Evolutionary conservation across 2,329 filamentous ascomycete species (phyloP).

Genomic region (Elsinoe batatas): DNA sequence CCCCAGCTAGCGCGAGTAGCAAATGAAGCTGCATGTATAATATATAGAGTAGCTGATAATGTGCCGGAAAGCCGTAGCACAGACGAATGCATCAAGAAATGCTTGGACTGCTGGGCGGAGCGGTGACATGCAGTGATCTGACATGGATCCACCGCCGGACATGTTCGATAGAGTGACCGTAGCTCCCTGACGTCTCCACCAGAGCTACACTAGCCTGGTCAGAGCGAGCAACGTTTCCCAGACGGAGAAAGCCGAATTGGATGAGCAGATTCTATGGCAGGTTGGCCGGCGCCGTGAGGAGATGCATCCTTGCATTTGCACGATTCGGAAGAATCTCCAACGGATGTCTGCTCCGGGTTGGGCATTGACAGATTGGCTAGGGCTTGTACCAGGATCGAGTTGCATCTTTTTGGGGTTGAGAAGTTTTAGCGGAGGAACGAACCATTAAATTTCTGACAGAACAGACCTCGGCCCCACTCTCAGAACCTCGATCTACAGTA

Average conservation of each 20-base stretch:
- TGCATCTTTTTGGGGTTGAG: not conserved
- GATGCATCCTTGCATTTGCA: not conserved
- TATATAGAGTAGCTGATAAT: conserved; percentile 6
- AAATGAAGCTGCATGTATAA: not conserved
- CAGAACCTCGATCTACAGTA: not conserved
- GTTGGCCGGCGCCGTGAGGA: no score
- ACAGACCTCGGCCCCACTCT: not conserved
- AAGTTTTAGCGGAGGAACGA: conserved; percentile 2
- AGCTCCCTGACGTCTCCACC: not conserved
- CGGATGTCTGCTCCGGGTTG: not conserved
- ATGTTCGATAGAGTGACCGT: not conserved
- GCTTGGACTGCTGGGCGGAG: not conserved
- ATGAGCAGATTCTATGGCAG: no score
- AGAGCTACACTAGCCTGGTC: not conserved
- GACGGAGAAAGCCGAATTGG: no score
- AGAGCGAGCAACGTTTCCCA: no score
- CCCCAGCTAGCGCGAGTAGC: not conserved
- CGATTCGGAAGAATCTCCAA: not conserved
- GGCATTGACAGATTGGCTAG: not conserved
- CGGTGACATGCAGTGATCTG: not conserved
- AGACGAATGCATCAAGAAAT: not conserved
- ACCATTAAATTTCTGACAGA: not conserved
- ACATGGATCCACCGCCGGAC: not conserved
- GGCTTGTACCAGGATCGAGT: not conserved
- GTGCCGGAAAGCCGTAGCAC: conserved; percentile 1